Evolutionary conservation across 2,329 filamentous ascomycete species (phyloP).

Genomic region (Cladosporium halotolerans): DNA sequence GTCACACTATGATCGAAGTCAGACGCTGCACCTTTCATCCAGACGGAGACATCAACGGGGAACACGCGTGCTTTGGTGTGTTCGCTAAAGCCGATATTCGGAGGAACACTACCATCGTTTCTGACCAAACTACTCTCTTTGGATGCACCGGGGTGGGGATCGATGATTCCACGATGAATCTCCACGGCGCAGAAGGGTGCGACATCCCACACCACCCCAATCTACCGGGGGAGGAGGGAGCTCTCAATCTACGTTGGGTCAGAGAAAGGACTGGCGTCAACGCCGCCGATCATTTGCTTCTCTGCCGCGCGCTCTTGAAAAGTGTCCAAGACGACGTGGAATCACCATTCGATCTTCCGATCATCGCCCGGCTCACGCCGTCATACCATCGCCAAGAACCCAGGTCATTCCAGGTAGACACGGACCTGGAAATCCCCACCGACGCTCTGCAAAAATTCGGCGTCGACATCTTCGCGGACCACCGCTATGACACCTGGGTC

Average conservation of each 20-base stretch:
- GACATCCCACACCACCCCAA: constrained; percentile 21
- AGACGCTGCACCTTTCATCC: constrained; percentile 2
- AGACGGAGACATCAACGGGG: not conserved
- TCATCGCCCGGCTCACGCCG: constrained; percentile 24
- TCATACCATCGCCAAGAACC: constrained; percentile 17
- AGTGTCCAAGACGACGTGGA: constrained; percentile 13
- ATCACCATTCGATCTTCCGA: constrained; percentile 23
- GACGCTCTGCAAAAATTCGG: constrained; percentile 75
- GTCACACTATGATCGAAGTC: not conserved
- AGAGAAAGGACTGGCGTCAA: constrained; percentile 15
- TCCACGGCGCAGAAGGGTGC: constrained; percentile 18
- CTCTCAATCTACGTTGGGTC: constrained; percentile 23
- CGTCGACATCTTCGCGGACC: constrained; percentile 60
- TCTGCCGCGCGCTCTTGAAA: constrained; percentile 18
- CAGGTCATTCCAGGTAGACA: constrained; percentile 59
- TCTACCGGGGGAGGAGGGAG: constrained; percentile 12
- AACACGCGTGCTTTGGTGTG: constrained; percentile 18
- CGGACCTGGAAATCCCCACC: constrained; percentile 63
- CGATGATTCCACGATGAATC: constrained; percentile 4
- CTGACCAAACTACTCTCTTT: constrained; percentile 22
- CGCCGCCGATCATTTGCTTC: constrained; percentile 18
- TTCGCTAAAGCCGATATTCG: constrained; percentile 22
- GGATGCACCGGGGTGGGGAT: constrained; percentile 17
- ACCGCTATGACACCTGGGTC: constrained; percentile 68
- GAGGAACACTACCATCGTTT: constrained; percentile 15